Base-by-base conservation (phyloP, 371 early-diverging fungal genomes). In the Saksenaea oblongispora region DNA sequence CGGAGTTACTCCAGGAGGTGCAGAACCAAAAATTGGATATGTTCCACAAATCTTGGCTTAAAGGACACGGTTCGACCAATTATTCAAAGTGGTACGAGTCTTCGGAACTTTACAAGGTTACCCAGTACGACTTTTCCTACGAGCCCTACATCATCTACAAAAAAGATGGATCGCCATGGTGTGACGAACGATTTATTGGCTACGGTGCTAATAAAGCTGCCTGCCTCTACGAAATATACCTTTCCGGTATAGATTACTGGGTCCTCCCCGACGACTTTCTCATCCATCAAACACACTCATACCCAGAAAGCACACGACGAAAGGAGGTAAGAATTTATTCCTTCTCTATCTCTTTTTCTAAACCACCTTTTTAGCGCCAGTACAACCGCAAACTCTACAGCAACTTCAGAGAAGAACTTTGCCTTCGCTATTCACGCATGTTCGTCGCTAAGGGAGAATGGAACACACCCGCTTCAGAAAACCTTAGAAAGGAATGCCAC, bases 201-300 rank as follows among this genome's bases (percentile, higher is more conserved):
- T 89, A 89, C 66, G 90, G 90, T 61, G 85, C 88, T 54, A 89
- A 89, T 70, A 89, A 89, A 65, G 89, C 88, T 26, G 90, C 90
- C 17, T 89, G 90, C 64, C 71, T 89, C 10, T 89, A 82, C 66
- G 90, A 89, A 66, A 82, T 88, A 18, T 89, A 82, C 63, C 65
- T 89, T 24, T 84, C 87, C 2, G 90, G 90, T 7, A 75, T 86
- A 55, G 86, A 87, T 54, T 87, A 87, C 56, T 83, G 82, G 76
- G 87, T 88, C 11, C 65, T 89, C 53, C 87, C 90, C 3, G 56
- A 75, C 10, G 87, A 88, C 67, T 89, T 85, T 69, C 72, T 88
- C 56, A 86, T 89, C 56, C 90, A 89, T 64, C 88, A 88, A 61
- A 83, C 85, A 0, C 90, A 89, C 59, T 75, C 79, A 44, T 89